A percentile compares a stretch with the other conserved stretches of the same genome.
These are phyloP conservation scores for Termitomyces sp. DNA, from an alignment of 768 basidiomycete genomes.

Conservation along the genomic window DNA sequence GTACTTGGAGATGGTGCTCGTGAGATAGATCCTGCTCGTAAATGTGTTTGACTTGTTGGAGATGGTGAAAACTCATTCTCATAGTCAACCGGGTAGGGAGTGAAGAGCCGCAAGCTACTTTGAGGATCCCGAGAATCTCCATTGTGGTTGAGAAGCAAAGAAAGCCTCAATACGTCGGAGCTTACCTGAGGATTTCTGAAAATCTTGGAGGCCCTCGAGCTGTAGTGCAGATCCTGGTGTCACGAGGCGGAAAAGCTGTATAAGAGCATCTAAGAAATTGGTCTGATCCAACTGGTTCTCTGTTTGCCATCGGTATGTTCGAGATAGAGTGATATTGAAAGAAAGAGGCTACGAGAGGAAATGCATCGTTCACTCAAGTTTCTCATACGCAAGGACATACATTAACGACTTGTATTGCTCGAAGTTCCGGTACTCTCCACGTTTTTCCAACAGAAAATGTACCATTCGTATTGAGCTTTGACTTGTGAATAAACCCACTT, in stretches of 20 bases:
- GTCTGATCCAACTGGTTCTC: conserved; percentile 70
- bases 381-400: conserved; percentile 38
- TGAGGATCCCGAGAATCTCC: conserved; percentile 5
- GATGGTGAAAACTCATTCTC: conserved; percentile 17
- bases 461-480: conserved; percentile 91
- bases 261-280: conserved; percentile 59
- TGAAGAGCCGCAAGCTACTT: conserved; percentile 15
- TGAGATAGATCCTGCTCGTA: conserved; percentile 21
- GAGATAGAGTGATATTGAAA: conserved; percentile 82
- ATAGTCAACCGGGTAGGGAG: conserved; percentile 21
- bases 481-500: conserved; percentile 84
- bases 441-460: conserved; percentile 97
- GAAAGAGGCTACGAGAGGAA: conserved; percentile 39
- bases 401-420: conserved; percentile 67
- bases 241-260: conserved; percentile 54
- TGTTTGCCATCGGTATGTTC: conserved; percentile 88
- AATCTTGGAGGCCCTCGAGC: conserved; percentile 51
- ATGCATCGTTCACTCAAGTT: conserved; percentile 8
- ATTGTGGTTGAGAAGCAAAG: not conserved
- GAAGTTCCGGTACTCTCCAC: conserved; percentile 82
- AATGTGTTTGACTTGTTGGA: conserved; percentile 16
- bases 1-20: conserved; percentile 35
- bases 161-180: not conserved
- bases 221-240: conserved; percentile 43
- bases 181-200: conserved; percentile 28